Evolutionary conservation across 805 yeast genomes (phyloP).

Genomic region (Starmera pachycereana): DNA sequence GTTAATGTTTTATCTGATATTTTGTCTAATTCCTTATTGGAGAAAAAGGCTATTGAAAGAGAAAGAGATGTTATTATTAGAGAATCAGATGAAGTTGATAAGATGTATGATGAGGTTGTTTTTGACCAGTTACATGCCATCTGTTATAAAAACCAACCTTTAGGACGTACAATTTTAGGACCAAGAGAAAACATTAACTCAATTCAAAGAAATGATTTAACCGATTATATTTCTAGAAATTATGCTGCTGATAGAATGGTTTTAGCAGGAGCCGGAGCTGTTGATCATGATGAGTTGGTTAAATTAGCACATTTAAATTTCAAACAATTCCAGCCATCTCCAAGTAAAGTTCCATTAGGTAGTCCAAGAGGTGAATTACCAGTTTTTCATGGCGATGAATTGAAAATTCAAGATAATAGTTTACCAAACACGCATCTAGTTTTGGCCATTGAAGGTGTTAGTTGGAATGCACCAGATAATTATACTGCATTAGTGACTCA

Average conservation of each 20-base stretch:
- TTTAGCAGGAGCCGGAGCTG: constrained; percentile 92
- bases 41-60: constrained; percentile 77
- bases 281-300: constrained; percentile 79
- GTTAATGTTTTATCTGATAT: constrained; percentile 87
- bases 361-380: constrained; percentile 57
- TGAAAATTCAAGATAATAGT: constrained; percentile 70
- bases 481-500: constrained; percentile 93
- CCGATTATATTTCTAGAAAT: constrained; percentile 70
- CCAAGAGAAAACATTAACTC: constrained; percentile 83
- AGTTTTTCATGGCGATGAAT: constrained; percentile 75
- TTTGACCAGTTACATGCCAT: constrained; percentile 94
- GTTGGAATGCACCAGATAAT: constrained; percentile 95
- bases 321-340: constrained; percentile 48
- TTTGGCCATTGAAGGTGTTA: constrained; percentile 92
- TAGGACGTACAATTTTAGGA: constrained; percentile 94
- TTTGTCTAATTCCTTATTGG: constrained; percentile 76
- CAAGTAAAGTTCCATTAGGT: constrained; percentile 61
- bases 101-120: constrained; percentile 96
- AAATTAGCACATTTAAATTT: constrained; percentile 66
- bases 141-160: constrained; percentile 80
- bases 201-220: constrained; percentile 67
- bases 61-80: constrained; percentile 95
- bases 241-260: constrained; percentile 98
- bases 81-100: constrained; percentile 96
- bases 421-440: constrained; percentile 89